Evolutionary conservation across 495 filamentous ascomycete genomes (phyloP).

Genomic region (Aspergillus ellipticus): DNA sequence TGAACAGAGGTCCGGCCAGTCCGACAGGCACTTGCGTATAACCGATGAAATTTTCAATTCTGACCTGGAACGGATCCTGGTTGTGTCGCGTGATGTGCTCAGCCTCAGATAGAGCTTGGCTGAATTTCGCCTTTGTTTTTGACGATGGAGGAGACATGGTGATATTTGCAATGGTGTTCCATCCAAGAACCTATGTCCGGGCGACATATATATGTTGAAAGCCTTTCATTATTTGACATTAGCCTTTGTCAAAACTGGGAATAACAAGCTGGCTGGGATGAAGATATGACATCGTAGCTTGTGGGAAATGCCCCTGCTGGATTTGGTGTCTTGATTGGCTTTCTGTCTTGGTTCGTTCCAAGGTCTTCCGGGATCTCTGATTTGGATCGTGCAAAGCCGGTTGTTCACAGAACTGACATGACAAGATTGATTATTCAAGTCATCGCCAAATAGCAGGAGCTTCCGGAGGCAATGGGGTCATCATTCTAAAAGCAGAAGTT

Average conservation of each 20-base stretch:
- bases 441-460: no score
- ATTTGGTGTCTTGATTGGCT: neutral
- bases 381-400: neutral
- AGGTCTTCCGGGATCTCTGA: neutral
- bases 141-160: neutral
- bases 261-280: neutral
- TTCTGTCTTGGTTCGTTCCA: neutral
- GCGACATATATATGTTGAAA: neutral
- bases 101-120: neutral
- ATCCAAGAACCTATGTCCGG: no score
- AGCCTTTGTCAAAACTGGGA: neutral
- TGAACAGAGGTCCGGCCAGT: slow-evolving; percentile 11
- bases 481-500: no score
- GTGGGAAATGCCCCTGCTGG: no score
- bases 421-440: no score
- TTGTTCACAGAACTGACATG: neutral
- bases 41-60: slow-evolving; percentile 19
- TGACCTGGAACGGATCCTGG: neutral
- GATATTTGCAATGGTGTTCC: neutral
- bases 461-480: no score
- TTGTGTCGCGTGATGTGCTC: neutral
- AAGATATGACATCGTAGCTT: no score
- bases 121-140: neutral
- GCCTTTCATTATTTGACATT: neutral
- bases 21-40: slow-evolving; percentile 13